Evolutionary conservation across 2,329 filamentous ascomycete genomes (phyloP).

Genomic region (Aspergillaceae sp.): DNA sequence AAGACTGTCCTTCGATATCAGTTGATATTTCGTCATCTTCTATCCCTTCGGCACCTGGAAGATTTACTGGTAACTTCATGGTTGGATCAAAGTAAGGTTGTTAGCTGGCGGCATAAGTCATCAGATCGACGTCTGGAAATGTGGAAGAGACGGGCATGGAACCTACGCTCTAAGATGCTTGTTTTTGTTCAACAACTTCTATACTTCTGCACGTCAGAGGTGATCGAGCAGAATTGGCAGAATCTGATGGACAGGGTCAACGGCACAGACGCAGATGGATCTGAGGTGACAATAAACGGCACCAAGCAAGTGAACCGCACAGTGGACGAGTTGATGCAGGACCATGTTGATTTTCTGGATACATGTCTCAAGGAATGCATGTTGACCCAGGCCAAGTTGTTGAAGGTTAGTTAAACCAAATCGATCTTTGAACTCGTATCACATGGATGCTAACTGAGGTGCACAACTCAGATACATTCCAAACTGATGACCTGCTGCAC

Average conservation of each 20-base stretch:
- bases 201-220: slow-evolving; percentile 94
- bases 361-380: slow-evolving; percentile 98
- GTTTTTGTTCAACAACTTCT: slow-evolving; percentile 94
- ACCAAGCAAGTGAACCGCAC: slow-evolving; percentile 57
- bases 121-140: slow-evolving; percentile 66
- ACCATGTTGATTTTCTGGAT: slow-evolving; percentile 95
- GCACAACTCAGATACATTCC: slow-evolving; percentile 67
- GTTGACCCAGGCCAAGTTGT: slow-evolving; percentile 90
- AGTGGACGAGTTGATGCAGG: slow-evolving; percentile 96
- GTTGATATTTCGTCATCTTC: slow-evolving; percentile 84
- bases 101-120: slow-evolving; percentile 75
- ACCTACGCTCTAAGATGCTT: slow-evolving; percentile 83
- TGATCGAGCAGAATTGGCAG: slow-evolving; percentile 97
- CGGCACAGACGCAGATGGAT: slow-evolving; percentile 40
- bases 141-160: slow-evolving; percentile 92
- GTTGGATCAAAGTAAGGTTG: slow-evolving; percentile 76
- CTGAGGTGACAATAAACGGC: slow-evolving; percentile 29
- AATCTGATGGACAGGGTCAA: slow-evolving; percentile 81
- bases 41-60: slow-evolving; percentile 84
- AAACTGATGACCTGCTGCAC: slow-evolving; percentile 95
- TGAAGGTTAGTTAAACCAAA: slow-evolving; percentile 55
- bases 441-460: background rate
- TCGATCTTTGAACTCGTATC: background rate
- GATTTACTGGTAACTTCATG: slow-evolving; percentile 77
- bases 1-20: slow-evolving; percentile 98